Base-by-base conservation (phyloP, 306 rosid species). In the Cercis canadensis region DNA sequence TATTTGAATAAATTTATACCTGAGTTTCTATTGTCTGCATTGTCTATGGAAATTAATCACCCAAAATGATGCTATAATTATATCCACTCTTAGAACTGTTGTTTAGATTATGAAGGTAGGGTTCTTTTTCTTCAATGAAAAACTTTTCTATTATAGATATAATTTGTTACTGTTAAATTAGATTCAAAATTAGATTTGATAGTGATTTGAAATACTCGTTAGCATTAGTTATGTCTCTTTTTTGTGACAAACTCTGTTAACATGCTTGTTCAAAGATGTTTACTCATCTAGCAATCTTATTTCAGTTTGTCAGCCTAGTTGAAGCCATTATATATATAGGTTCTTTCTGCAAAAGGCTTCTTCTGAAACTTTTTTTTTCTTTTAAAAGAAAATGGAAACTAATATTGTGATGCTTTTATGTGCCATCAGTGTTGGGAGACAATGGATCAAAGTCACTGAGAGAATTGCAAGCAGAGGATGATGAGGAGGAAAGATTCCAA, bases 401-500 rank as follows among this genome's bases (percentile, higher is more conserved):
- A 66, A 70, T 66, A 43, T 64, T 64, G 18, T 66, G 41, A 14
- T 70, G 57, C 68, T 63, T 70, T 75, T 49, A 32, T 80, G 29
- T 79, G 66, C 17, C 70, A 65, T 67, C 79, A 68, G 83, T 45
- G 76, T 52, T 47, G 43, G 84, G 76, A 78, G 91, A 77, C 72
- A 82, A 83, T 64, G 88, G 82, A 67, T 50, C 85, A 60, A 86
- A 63, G 75, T 73, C 68, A 37, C 60, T 76, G 82, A 80, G 76
- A 77, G 92, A 81, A 80, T 70, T 62, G 67, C 87, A 78, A 24
- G 81, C 79, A 67, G 89, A 89, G 66, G 92, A 83, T 36, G 97
- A 88, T 7, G 96, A 89, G 65, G 99, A 95, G 81, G 89, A 95
- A 83, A 83, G 92, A 80, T 95, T 92, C 73, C 97, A 89, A 85